Evolutionary conservation across 257 asterid species (phyloP).

Genomic region (Solanum sitiens): DNA sequence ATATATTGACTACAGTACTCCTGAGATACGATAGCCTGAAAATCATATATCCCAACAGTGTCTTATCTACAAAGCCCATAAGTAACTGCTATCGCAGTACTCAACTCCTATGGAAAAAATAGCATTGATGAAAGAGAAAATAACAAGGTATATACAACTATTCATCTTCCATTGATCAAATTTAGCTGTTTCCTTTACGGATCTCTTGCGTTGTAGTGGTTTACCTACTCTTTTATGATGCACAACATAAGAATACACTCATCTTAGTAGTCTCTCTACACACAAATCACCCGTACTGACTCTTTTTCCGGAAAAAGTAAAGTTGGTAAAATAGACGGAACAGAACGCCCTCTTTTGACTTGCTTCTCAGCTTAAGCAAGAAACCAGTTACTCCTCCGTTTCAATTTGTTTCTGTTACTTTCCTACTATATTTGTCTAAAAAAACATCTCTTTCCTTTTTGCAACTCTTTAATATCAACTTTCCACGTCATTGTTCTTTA

Average conservation of each 20-base stretch:
- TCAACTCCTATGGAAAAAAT: constrained; percentile 72
- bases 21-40: constrained; percentile 68
- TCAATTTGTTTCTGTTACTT: too few relatives aligned
- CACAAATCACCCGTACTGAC: background rate
- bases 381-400: background rate
- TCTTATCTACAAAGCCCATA: constrained; percentile 65
- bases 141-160: constrained; percentile 39
- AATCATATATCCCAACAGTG: constrained; percentile 64
- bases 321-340: background rate
- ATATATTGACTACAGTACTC: constrained; percentile 64
- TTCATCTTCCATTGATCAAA: background rate
- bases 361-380: background rate
- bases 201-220: background rate
- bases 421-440: too few relatives aligned
- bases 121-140: constrained; percentile 52
- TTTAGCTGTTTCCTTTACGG: background rate
- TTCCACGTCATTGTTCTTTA: too few relatives aligned
- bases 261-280: background rate
- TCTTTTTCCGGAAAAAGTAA: background rate
- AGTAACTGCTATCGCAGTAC: constrained; percentile 77
- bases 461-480: too few relatives aligned
- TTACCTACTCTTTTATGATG: background rate
- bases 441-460: too few relatives aligned
- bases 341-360: background rate
- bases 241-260: background rate